phyloP scores from a whole-genome alignment of 2,329 filamentous ascomycete species.

The Penicillium polonicum region DNA sequence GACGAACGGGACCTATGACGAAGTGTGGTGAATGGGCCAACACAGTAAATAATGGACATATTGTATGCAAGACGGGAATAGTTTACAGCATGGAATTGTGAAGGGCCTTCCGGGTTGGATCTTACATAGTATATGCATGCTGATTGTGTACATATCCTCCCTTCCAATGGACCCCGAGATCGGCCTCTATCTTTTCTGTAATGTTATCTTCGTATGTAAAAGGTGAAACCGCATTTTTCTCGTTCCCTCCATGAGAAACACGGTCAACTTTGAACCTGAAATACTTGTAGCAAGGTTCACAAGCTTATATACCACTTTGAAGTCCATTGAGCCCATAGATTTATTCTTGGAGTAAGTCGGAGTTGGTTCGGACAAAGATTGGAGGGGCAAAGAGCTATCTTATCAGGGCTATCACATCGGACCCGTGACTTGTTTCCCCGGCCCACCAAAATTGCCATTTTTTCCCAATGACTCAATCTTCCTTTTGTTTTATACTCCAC shows the following conservation, averaged over 20 bases:
- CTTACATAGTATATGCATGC: background rate
- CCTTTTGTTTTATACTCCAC: constrained; percentile 15
- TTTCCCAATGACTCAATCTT: constrained; percentile 26
- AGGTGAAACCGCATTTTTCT: background rate
- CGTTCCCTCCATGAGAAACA: too few species aligned
- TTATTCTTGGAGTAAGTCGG: background rate
- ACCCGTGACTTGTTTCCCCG: constrained; percentile 22
- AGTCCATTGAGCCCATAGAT: background rate
- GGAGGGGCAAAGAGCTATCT: constrained; percentile 11
- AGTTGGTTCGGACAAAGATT: background rate
- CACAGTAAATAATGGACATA: background rate
- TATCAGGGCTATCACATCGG: constrained; percentile 26
- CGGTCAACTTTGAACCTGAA: rapidly evolving
- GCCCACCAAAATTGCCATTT: constrained; percentile 25
- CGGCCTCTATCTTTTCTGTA: background rate
- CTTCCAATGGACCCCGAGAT: background rate
- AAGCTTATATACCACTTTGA: background rate
- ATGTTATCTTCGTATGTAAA: background rate
- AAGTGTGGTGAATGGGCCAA: background rate
- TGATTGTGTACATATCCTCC: background rate
- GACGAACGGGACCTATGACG: constrained; percentile 13
- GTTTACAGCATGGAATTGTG: too few species aligned
- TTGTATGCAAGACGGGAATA: too few species aligned
- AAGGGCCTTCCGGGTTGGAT: background rate
- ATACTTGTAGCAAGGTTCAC: background rate